Conservation (phyloP, 192 early-diverging fungal genomes). For the Coemansia guatemalensis region DNA sequence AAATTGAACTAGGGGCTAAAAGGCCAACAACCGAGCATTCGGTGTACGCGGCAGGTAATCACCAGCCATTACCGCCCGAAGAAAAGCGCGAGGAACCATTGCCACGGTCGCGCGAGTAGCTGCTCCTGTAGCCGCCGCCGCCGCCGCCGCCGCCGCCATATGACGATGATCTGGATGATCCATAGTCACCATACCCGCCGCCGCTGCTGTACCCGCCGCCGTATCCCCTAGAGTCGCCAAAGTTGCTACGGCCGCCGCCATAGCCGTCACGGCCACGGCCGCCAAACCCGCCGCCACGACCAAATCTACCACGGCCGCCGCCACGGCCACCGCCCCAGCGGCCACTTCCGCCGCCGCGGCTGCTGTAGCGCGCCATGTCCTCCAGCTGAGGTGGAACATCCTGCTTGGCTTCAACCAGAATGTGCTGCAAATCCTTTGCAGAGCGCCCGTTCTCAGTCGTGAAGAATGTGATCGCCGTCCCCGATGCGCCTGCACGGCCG, state of each 20-base stretch:
- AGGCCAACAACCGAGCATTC: neutral
- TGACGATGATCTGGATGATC: slow-evolving; percentile 36
- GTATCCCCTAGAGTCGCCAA: slow-evolving; percentile 17
- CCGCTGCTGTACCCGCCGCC: slow-evolving; percentile 24
- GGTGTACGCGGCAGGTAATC: neutral
- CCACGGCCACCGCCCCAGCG: slow-evolving; percentile 55
- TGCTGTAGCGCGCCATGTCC: slow-evolving; percentile 63
- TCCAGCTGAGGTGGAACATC: slow-evolving; percentile 77
- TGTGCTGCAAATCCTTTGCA: slow-evolving; percentile 80
- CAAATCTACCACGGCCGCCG: slow-evolving; percentile 47
- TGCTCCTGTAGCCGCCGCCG: slow-evolving; percentile 12
- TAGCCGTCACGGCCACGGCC: slow-evolving; percentile 6
- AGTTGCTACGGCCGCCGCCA: slow-evolving; percentile 26
- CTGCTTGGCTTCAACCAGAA: slow-evolving; percentile 90
- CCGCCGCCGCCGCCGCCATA: slow-evolving; percentile 26
- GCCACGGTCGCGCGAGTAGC: slow-evolving; percentile 13
- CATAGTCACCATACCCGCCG: slow-evolving; percentile 25
- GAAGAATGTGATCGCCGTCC: slow-evolving; percentile 93
- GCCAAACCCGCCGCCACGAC: slow-evolving; percentile 17
- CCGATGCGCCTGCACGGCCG: slow-evolving; percentile 87
- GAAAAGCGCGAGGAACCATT: slow-evolving; percentile 32
- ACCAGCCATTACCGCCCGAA: slow-evolving; percentile 22
- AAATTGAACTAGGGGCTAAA: neutral
- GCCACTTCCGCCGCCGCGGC: slow-evolving; percentile 54
- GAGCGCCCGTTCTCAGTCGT: slow-evolving; percentile 82